Percentiles rank a stretch among this genome's conserved stretches.
phyloP scores from a whole-genome alignment of 805 yeast genomes.

The Tetrapisispora pingtungensis region DNA sequence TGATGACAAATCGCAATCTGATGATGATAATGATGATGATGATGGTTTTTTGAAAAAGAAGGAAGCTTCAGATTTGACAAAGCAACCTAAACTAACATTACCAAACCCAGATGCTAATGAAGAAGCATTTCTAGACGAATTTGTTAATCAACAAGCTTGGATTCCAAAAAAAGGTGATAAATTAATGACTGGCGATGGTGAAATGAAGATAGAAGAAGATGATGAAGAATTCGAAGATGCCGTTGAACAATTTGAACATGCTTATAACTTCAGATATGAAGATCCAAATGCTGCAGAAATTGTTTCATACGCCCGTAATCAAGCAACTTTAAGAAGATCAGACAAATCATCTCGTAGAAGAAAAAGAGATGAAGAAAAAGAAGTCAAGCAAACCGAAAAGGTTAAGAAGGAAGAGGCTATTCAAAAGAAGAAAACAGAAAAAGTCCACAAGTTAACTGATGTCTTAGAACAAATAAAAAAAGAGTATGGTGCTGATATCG shows the following conservation, averaged over 20 bases:
- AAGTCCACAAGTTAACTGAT: constrained; percentile 68
- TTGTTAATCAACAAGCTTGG: constrained; percentile 78
- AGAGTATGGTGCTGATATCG: constrained; percentile 38
- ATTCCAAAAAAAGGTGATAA: constrained; percentile 62
- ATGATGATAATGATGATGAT: constrained; percentile 33
- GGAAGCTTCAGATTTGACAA: constrained; percentile 25
- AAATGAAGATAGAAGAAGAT: constrained; percentile 43
- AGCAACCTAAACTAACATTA: constrained; percentile 27
- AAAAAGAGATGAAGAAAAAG: constrained; percentile 64
- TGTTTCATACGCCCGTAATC: constrained; percentile 88
- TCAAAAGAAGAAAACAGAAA: constrained; percentile 62
- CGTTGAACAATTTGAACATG: constrained; percentile 82
- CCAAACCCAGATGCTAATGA: constrained; percentile 60
- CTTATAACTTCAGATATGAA: constrained; percentile 90
- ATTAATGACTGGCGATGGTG: constrained; percentile 38
- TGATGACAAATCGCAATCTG: constrained; percentile 36
- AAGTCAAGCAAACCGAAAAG: constrained; percentile 41
- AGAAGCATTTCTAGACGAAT: constrained; percentile 63
- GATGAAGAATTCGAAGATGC: constrained; percentile 88
- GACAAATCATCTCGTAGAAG: constrained; percentile 66
- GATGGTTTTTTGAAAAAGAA: constrained; percentile 50
- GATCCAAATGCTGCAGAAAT: constrained; percentile 87
- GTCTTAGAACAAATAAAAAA: constrained; percentile 37
- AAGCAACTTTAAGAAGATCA: constrained; percentile 82
- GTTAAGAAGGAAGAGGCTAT: constrained; percentile 49